Base-by-base conservation (phyloP, 1,284 basidiomycete genomes). In the Malassezia equina region DNA sequence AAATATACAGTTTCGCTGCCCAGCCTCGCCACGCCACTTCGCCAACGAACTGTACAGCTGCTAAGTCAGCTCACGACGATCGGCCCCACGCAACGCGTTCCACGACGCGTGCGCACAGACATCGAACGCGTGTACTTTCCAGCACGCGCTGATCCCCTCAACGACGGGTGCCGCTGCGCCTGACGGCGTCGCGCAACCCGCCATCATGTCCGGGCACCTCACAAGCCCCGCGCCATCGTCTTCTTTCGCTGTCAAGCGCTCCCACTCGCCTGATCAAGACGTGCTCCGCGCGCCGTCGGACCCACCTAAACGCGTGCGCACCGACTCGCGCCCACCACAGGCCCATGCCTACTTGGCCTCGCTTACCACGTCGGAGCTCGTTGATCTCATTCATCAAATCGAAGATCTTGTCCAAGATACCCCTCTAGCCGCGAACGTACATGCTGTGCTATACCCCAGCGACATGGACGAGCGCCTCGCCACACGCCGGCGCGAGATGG, bases 1-100 rank as follows among this genome's bases (percentile, higher is more conserved):
- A 54, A 56, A 51, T 51, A 28, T 56, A 56, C 54, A 56, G 47
- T 56, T 56, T 46, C 39, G 40, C 49, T 43, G 39, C 17, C 15
- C 25, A 39, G 17, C 17, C 33, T n/a, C 31, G 31, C 31, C 44
- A 17, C 34, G 39, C 41, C 17, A 11, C 43, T 36, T 40, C 43
- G 42, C 41, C 32, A 51, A 41, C 54, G 54, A 56, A 56, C 54
- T 56, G 24, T 56, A 56, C 42, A 56, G 54, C 48, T 56, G 39
- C 48, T 51, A 31, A 46, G 17, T 50, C 43, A 47, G 32, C 48
- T 23, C 33, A 36, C 32, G 19, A 49, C 28, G 31, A 49, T 44
- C 47, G 41, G 52, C 46, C 28, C 25, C 28, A 19, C 23, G 41
- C 24, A 44, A 29, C 32, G 32, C 27, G 32, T 21, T 48, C 33